These are phyloP conservation scores for Aspergillus carlsbadensis DNA, from an alignment of 495 filamentous ascomycete species.

Conservation along the genomic window DNA sequence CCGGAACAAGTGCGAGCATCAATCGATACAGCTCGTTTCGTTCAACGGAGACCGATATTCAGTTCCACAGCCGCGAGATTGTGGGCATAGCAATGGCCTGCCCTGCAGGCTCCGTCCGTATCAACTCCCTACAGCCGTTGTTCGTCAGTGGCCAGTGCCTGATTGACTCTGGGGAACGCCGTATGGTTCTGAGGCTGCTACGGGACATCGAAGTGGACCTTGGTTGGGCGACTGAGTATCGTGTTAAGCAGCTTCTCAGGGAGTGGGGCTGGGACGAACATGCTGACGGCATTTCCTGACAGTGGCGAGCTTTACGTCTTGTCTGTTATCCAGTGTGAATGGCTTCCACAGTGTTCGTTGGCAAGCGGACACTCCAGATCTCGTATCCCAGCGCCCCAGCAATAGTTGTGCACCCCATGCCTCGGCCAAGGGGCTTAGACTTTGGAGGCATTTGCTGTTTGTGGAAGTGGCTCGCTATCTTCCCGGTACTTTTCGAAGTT, in stretches of 20 bases:
- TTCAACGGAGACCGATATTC: slow-evolving; percentile 51
- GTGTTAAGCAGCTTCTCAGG: slow-evolving; percentile 53
- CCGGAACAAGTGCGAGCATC: slow-evolving; percentile 47
- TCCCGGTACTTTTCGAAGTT: too few relatives aligned
- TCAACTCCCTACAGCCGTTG: slow-evolving; percentile 60
- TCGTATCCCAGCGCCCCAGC: too few relatives aligned
- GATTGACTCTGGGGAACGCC: slow-evolving; percentile 47
- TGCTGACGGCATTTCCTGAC: slow-evolving; percentile 11
- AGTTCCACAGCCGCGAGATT: slow-evolving; percentile 58
- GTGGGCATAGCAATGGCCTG: slow-evolving; percentile 54
- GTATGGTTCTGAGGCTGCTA: slow-evolving; percentile 50
- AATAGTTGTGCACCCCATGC: too few relatives aligned
- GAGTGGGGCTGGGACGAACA: slow-evolving; percentile 54
- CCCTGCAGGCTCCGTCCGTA: slow-evolving; percentile 53
- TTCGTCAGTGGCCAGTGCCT: slow-evolving; percentile 63
- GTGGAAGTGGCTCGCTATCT: too few relatives aligned
- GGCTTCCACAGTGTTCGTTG: too few relatives aligned
- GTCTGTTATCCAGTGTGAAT: background rate
- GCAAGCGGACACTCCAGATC: too few relatives aligned
- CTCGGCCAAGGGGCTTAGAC: too few relatives aligned
- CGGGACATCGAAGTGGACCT: slow-evolving; percentile 58
- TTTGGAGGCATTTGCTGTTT: too few relatives aligned
- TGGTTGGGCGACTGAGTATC: slow-evolving; percentile 65
- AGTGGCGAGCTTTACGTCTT: background rate
- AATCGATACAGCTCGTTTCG: slow-evolving; percentile 54